Evolutionary conservation across 164 flowering plant species (phyloP), one percentile per base, ranked within the genome.

Genomic region (Kalanchoe fedtschenkoi): DNA sequence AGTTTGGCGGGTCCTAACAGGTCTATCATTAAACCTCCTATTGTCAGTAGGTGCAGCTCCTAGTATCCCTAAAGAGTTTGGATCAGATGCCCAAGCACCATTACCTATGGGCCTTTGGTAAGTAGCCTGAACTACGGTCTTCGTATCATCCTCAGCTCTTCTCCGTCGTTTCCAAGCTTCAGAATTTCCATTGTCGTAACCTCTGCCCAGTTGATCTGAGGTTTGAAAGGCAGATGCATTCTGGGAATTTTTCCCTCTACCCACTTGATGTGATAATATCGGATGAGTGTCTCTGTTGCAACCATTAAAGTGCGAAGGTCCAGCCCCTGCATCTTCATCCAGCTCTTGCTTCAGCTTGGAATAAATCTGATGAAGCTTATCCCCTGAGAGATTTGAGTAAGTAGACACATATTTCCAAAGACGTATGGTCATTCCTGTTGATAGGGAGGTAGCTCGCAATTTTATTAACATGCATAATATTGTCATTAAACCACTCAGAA

Each of bases 321-420:
- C 88, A 55, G 77, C 81, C 22, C 82, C 89, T 16, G 76, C 84
- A n/a, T 78, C 87, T 19, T 67, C 83, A 15, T 79, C 80, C 71
- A 75, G 81, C 81, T 91, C 97, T 74, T 79, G 81, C 67, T 80
- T 95, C 30, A 95, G 91, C 74, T 91, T 91, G 4, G 93, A 83
- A 75, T 95, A 91, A 11, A 89, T 89, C 75, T 95, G 89, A 62
- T 74, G 76, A 43, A 95, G 93, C 65, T 73, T 73, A 71, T 83
- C 97, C 43, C 99, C 99, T 22, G 93, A 75, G 66, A 91, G 70
- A 80, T 93, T 82, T 67, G 81, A 84, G 68, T 80, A 91, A 14
- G 81, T 83, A 22, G 97, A 84, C 7, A 95, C 95, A 67, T 95
- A 87, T 59, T 91, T 87, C 99, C 99, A 95, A 53, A 95, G 65